Evolutionary conservation across 495 filamentous ascomycete genomes (phyloP).

Genomic region (Talaromyces wortmannii): DNA sequence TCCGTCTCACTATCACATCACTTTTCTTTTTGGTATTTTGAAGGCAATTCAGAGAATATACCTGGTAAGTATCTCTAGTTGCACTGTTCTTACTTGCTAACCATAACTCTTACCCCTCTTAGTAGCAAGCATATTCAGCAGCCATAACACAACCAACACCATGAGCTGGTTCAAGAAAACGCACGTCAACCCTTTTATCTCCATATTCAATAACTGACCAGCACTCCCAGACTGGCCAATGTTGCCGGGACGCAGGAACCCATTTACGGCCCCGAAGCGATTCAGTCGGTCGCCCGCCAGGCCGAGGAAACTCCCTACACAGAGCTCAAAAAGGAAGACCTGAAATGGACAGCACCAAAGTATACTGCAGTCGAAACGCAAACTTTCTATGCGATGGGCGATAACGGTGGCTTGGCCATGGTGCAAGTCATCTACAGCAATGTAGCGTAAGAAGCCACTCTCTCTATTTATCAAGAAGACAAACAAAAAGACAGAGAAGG

Average conservation of each 20-base stretch:
- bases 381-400: conserved; percentile 83
- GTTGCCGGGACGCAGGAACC: conserved; percentile 95
- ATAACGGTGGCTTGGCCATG: conserved; percentile 69
- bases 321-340: conserved; percentile 65
- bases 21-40: no score
- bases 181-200: conserved; percentile 35
- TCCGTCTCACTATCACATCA: no score
- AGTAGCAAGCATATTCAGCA: background rate
- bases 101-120: no score
- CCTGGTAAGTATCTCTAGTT: no score
- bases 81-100: no score
- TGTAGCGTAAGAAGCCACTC: conserved; percentile 63
- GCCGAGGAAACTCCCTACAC: conserved; percentile 73
- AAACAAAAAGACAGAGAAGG: background rate
- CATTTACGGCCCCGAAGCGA: conserved; percentile 86
- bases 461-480: background rate
- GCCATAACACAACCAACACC: background rate
- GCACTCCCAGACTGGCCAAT: conserved; percentile 62
- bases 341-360: conserved; percentile 76
- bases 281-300: conserved; percentile 78
- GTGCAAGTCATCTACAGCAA: conserved; percentile 97
- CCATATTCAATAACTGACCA: background rate
- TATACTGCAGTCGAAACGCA: conserved; percentile 94
- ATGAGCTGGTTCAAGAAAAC: conserved; percentile 72
- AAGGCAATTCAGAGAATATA: no score